These are phyloP conservation scores for Trichophyton mentagrophytes DNA, from an alignment of 2,329 filamentous ascomycete species.

Conservation along the genomic window DNA sequence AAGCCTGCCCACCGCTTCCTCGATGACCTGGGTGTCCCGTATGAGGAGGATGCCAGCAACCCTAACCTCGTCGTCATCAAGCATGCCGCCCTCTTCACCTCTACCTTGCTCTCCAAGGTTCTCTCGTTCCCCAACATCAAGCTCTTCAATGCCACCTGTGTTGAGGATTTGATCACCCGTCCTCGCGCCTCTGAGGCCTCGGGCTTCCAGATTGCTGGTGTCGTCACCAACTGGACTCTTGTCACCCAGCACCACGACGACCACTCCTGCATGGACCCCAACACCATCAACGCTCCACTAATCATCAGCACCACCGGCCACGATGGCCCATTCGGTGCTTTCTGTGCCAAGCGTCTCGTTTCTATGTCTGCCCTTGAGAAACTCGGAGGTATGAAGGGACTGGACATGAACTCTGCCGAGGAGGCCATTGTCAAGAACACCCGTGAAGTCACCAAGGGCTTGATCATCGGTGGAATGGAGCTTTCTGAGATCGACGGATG, in stretches of 20 bases:
- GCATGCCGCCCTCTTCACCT: slow-evolving; percentile 86
- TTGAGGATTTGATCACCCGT: slow-evolving; percentile 86
- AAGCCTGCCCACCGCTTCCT: slow-evolving; percentile 83
- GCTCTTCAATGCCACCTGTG: slow-evolving; percentile 87
- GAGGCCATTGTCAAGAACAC: slow-evolving; percentile 90
- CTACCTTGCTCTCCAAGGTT: slow-evolving; percentile 71
- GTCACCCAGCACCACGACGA: slow-evolving; percentile 79
- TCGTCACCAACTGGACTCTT: slow-evolving; percentile 93
- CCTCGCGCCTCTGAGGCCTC: slow-evolving; percentile 38
- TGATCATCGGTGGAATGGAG: slow-evolving; percentile 94
- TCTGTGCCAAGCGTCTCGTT: slow-evolving; percentile 80
- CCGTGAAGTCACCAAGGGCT: slow-evolving; percentile 70
- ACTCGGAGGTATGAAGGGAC: slow-evolving; percentile 80
- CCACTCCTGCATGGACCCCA: slow-evolving; percentile 92
- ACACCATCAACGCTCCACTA: slow-evolving; percentile 86
- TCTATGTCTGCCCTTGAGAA: slow-evolving; percentile 74
- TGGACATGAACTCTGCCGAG: slow-evolving; percentile 85
- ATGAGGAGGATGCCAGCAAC: slow-evolving; percentile 78
- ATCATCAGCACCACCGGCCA: slow-evolving; percentile 85
- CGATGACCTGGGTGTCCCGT: slow-evolving; percentile 66
- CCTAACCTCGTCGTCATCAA: slow-evolving; percentile 84
- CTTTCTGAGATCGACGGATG: slow-evolving; percentile 80
- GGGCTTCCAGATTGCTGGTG: slow-evolving; percentile 63
- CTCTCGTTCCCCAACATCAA: slow-evolving; percentile 81
- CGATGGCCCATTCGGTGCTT: slow-evolving; percentile 81